Percentiles rank a stretch among this genome's conserved stretches.
Evolutionary conservation across 2,329 filamentous ascomycete species (phyloP).

Genomic region (Anisogramma anomala): DNA sequence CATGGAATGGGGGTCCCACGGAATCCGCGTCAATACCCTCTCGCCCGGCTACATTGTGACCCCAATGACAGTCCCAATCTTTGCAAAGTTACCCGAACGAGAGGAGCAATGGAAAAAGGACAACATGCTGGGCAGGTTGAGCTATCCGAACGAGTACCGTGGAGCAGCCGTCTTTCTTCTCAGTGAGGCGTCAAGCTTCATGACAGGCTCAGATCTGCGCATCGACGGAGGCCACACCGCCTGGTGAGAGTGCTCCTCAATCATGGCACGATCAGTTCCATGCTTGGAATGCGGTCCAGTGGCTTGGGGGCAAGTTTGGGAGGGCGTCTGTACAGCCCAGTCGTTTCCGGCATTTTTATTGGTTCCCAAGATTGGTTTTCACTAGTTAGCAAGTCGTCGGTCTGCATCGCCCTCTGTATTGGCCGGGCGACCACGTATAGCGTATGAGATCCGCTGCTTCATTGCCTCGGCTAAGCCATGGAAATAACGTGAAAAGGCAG

Average conservation of each 20-base stretch:
- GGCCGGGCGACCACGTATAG: too few relatives aligned
- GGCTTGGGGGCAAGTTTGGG: too few relatives aligned
- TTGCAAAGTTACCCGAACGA: slow-evolving; percentile 61
- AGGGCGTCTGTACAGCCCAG: too few relatives aligned
- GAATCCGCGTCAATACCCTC: slow-evolving; percentile 71
- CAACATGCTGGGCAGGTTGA: slow-evolving; percentile 70
- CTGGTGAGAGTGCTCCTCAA: slow-evolving; percentile 33
- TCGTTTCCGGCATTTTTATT: too few relatives aligned
- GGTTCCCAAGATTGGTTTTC: too few relatives aligned
- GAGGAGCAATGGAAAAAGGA: slow-evolving; percentile 61
- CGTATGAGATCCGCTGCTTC: too few relatives aligned
- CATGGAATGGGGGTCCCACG: slow-evolving; percentile 58
- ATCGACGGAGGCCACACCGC: slow-evolving; percentile 60
- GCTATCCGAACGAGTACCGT: slow-evolving; percentile 56
- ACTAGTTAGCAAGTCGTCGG: too few relatives aligned
- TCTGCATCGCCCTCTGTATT: too few relatives aligned
- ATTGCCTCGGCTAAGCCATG: too few relatives aligned
- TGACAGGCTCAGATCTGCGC: slow-evolving; percentile 57
- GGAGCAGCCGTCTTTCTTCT: slow-evolving; percentile 59
- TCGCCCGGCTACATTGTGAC: slow-evolving; percentile 72
- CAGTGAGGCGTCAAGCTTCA: slow-evolving; percentile 56
- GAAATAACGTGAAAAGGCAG: too few relatives aligned
- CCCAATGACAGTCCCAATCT: slow-evolving; percentile 72
- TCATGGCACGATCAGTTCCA: not conserved
- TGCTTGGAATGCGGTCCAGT: too few relatives aligned